Conservation (phyloP, 2,329 filamentous ascomycete genomes). For the Trichoderma citrinoviride region DNA sequence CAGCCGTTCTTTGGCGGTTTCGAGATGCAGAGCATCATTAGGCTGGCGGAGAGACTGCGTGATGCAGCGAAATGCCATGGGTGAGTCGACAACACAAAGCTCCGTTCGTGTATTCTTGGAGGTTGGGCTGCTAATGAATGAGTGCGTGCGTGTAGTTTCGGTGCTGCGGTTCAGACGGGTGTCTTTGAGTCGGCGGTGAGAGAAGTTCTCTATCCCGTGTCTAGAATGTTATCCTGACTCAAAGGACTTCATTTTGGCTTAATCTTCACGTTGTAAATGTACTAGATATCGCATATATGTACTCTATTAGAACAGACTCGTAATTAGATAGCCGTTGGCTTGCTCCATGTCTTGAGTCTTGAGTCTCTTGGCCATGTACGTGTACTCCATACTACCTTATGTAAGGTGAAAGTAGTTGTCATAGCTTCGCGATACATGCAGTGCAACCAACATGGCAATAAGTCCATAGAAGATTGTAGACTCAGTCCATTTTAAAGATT, state of each 20-base stretch:
- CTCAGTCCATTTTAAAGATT: too few relatives aligned
- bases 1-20: slow-evolving; percentile 35
- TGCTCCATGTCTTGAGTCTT: too few relatives aligned
- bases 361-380: too few relatives aligned
- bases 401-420: too few relatives aligned
- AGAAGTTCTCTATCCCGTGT: neutral
- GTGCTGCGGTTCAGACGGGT: slow-evolving; percentile 3
- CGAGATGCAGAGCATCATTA: slow-evolving; percentile 29
- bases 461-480: too few relatives aligned
- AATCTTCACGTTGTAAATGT: too few relatives aligned
- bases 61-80: slow-evolving; percentile 39
- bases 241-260: neutral
- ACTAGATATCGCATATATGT: too few relatives aligned
- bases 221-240: neutral
- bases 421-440: too few relatives aligned
- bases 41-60: slow-evolving; percentile 31
- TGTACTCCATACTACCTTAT: too few relatives aligned
- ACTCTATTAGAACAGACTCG: too few relatives aligned
- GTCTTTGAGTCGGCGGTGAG: neutral
- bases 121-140: neutral
- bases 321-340: too few relatives aligned
- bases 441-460: too few relatives aligned
- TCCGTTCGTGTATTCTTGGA: neutral
- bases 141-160: neutral
- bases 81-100: slow-evolving; percentile 22